Evolutionary conservation across 2,329 filamentous ascomycete genomes (phyloP), one percentile per base, ranked within the genome.

Genomic region (Colletotrichum sojae): DNA sequence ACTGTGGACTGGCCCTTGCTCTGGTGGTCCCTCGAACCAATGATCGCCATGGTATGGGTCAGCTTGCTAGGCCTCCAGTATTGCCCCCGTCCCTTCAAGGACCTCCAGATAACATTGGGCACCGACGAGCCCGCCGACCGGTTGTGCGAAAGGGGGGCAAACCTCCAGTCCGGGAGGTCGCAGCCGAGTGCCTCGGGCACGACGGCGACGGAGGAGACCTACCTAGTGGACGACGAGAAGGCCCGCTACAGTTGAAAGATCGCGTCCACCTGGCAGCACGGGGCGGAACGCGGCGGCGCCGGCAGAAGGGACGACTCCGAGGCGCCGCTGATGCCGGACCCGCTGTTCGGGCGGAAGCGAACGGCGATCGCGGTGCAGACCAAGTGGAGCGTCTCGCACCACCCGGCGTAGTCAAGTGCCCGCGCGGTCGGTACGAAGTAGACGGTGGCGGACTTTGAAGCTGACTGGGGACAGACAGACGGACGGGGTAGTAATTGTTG

Each of bases 1-100:
- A 74, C 71, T 9, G 72, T 76, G 70, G 61, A 73, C 13, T 70
- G 73, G 62, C 72, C 71, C 54, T 71, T 68, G 20, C 75, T 76
- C 66, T 72, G 75, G 60, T 74, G 71, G 27, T 60, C 69, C 3
- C 56, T 71, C 25, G 73, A 74, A 53, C 71, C 64, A 13, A 72
- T 72, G 18, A 64, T 74, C 18, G 72, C 63, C 13, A 74, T 75
- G 25, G 56, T 75, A 13, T 74, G 73, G 48, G 67, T 73, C 43
- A 71, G 70, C 6, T 54, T 75, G 39, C 73, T 72, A 13, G 73
- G 73, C 70, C 58, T 73, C 25, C 22, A 25, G 22, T 4, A 25
- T 25, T 25, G 22, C 22, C 22, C 22, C 22, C 22, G 22, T 25
- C 2, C 22, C 22, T 25, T 25, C 22, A 58, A 43, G 15, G 43